phyloP scores from a whole-genome alignment of 2,329 filamentous ascomycete genomes.

The Ceratocystis papillata region DNA sequence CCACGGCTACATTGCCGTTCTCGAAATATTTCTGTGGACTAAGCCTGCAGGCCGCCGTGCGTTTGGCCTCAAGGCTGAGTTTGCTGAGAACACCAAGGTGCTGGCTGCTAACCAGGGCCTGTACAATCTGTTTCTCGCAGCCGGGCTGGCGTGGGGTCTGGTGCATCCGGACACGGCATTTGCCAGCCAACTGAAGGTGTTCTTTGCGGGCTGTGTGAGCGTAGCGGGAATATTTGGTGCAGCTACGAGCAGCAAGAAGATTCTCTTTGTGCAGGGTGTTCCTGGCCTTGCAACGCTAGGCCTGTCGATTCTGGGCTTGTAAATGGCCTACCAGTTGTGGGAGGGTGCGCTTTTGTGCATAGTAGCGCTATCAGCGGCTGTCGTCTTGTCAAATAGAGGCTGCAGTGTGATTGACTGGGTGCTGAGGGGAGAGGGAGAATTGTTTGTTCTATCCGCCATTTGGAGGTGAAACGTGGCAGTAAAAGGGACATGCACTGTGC shows the following conservation, averaged over 20 bases:
- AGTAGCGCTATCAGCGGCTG: neutral
- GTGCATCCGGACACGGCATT: slow-evolving; percentile 37
- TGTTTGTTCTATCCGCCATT: no score
- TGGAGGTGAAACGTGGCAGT: no score
- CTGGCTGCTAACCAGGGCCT: slow-evolving; percentile 43
- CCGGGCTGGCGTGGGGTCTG: slow-evolving; percentile 40
- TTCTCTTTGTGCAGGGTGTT: slow-evolving; percentile 37
- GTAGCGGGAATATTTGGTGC: slow-evolving; percentile 40
- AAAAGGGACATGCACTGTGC: no score
- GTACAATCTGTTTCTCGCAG: slow-evolving; percentile 45
- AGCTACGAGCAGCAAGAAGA: slow-evolving; percentile 34
- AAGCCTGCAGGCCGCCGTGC: slow-evolving; percentile 37
- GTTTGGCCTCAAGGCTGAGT: slow-evolving; percentile 37
- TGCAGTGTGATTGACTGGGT: no score
- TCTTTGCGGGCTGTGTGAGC: slow-evolving; percentile 38
- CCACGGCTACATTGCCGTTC: slow-evolving; percentile 40
- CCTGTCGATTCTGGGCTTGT: slow-evolving; percentile 27
- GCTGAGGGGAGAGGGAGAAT: no score
- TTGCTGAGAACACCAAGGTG: slow-evolving; percentile 36
- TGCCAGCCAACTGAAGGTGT: slow-evolving; percentile 37
- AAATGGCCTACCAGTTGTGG: neutral
- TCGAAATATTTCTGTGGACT: slow-evolving; percentile 44
- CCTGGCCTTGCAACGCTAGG: slow-evolving; percentile 30
- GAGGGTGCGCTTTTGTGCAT: neutral
- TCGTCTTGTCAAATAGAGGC: no score